Base-by-base conservation (phyloP, 345 rosid species). In the Syzygium jambos region DNA sequence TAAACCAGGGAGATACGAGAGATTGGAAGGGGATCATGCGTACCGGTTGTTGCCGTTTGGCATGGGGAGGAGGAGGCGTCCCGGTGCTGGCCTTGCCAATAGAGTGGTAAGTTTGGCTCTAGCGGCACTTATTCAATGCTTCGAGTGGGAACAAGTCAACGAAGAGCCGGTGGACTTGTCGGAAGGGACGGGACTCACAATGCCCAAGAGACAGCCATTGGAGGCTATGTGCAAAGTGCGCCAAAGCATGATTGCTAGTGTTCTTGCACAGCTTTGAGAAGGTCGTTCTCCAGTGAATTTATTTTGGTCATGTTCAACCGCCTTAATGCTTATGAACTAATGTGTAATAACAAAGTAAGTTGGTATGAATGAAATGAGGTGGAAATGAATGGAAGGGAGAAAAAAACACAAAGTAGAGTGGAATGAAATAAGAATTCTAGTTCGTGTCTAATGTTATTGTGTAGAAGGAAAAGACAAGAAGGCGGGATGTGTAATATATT, bases 71-170 rank as follows among this genome's bases (percentile, higher is more conserved):
- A 88, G 94, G 51, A 88, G 93, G 0, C 93, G 94, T 85, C 96
- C 94, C 13, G 95, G 95, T 5, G 91, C 90, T 46, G 93, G 90
- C 6, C 83, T 94, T 3, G 98, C 94, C 9, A 88, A 89, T 7
- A 87, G 90, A 51, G 87, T 91, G 12, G 38, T 93, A 80, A 87
- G 91, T 7, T 86, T 90, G 59, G 85, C 93, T 6, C 85, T 94
- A 13, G 93, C 90, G 10, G 84, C 89, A 1, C 85, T 93, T 87
- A 91, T 95, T 86, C 95, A 95, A 57, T 92, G 94, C 86, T 93
- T 95, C 88, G 94, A 95, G 23, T 94, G 96, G 95, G 89, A 87
- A 15, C 89, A 93, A 59, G 87, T 89, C 29, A 89, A 91, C 0
- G 85, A 93, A 25, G 93, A 90, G 88, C 55, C 55, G 52, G 89